Evolutionary conservation across 2,329 filamentous ascomycete genomes (phyloP).

Genomic region (Trichoderma atrobrunneum): DNA sequence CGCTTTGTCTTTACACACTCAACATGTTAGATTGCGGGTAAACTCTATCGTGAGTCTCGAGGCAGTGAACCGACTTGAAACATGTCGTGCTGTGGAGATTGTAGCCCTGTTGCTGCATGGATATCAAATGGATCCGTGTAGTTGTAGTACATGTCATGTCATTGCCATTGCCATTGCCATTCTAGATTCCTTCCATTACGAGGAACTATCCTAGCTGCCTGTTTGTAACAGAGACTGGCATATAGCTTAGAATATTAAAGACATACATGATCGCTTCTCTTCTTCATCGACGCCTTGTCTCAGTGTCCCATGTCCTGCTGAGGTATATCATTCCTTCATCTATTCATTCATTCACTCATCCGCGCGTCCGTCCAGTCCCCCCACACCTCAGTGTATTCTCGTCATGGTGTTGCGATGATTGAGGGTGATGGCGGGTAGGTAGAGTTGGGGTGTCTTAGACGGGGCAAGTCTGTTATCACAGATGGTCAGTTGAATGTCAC

Average conservation of each 20-base stretch:
- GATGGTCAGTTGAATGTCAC: background rate
- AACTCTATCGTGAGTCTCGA: background rate
- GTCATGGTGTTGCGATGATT: background rate
- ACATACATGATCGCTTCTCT: background rate
- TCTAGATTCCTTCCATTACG: background rate
- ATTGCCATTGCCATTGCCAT: background rate
- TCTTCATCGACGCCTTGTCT: background rate
- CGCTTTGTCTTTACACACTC: slow-evolving; percentile 10
- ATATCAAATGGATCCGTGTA: background rate
- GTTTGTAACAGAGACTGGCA: background rate
- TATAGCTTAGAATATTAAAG: background rate
- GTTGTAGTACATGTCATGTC: background rate
- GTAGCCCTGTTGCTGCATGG: background rate
- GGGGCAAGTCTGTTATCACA: slow-evolving; percentile 33
- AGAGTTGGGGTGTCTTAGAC: slow-evolving; percentile 24
- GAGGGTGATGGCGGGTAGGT: background rate
- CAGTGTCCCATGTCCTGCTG: background rate
- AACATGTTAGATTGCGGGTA: slow-evolving; percentile 12
- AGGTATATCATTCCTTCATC: background rate
- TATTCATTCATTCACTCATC: background rate
- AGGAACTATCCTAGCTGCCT: background rate
- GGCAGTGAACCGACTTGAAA: background rate
- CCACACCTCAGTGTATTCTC: background rate
- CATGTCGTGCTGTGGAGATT: background rate
- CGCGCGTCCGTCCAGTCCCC: background rate